Base-by-base conservation (phyloP, 805 yeast species). In the Zygoascus bituminiphila region DNA sequence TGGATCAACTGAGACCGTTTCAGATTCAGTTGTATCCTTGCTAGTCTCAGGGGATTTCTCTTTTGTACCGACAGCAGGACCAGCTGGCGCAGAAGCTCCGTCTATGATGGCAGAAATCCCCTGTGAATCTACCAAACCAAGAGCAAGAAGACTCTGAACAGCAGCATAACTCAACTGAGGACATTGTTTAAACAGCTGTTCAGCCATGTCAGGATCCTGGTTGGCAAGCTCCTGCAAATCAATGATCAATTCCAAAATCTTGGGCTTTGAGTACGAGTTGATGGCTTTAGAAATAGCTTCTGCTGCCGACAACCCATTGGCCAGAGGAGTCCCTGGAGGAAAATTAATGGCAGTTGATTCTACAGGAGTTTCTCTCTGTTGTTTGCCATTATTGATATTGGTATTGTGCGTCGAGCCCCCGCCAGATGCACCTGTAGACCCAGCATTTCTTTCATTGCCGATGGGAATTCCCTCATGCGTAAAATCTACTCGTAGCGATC, bases 141-240 rank as follows among this genome's bases (percentile, higher is more conserved):
- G 62, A 51, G 63, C 66, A 53, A 82, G 60, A 52, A 87, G 65
- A 1, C 81, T 71, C 59, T 89, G 96, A 2, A 88, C 91, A 24
- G 87, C 69, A 0, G 95, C 93, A 62, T 81, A 88, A 1, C 86
- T 69, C 42, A 91, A 69, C 62, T 91, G 97, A 0, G 97, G 97
- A 50, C 81, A 79, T 53, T 77, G 77, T 23, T 73, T 73, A 15
- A 89, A 67, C 29, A 89, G 66, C 37, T 74, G 75, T 45, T 70
- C 74, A 70, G 84, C 79, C 50, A 79, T 66, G 5, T 71, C 71
- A 0, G 86, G 84, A 50, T 81, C 74, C 23, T 71, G 72, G 2
- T 65, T 62, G 2, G 83, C 67, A 78, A 85, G 77, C 19, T 68
- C 62, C 57, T 80, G 77, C 14, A 85, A 73, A 52, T 84, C 88